Evolutionary conservation across 176 grass and related monocot species (phyloP).

Genomic region (Tillandsia leiboldiana): DNA sequence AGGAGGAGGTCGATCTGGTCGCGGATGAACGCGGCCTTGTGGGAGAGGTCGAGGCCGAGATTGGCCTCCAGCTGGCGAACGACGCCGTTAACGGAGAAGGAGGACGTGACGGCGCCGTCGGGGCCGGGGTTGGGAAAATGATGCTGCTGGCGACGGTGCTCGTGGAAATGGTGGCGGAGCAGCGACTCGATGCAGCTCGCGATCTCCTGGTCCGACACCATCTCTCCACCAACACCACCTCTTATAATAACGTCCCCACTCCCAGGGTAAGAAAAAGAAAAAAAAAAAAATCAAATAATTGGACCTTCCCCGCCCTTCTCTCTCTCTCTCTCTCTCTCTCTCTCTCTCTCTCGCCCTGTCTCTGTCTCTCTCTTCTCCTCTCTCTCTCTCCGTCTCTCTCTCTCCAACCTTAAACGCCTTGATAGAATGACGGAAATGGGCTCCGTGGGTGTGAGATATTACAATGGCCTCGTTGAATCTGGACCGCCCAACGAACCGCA

Average conservation of each 20-base stretch:
- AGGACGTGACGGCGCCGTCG: neutral
- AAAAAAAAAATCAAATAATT: neutral
- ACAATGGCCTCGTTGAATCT: too few species aligned
- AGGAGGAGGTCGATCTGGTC: constrained; percentile 68
- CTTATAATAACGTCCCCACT: neutral
- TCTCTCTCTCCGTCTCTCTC: neutral
- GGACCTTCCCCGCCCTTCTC: neutral
- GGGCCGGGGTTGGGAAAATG: too few species aligned
- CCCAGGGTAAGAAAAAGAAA: neutral
- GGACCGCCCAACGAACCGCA: too few species aligned
- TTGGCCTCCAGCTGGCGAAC: constrained; percentile 51
- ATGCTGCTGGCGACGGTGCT: constrained; percentile 4
- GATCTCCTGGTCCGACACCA: constrained; percentile 88
- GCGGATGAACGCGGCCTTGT: constrained; percentile 67
- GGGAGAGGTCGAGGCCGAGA: constrained; percentile 75
- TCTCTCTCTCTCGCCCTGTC: neutral
- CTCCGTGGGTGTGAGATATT: too few species aligned
- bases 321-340: constrained; percentile 1
- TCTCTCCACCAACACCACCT: neutral
- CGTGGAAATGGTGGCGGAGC: constrained; percentile 40
- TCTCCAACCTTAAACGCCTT: neutral
- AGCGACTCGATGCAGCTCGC: constrained; percentile 62
- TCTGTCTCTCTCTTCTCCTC: neutral
- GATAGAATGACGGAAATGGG: too few species aligned
- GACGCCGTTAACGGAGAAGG: constrained; percentile 41